Base-by-base conservation (phyloP, 169 alveolate genomes). In the Plasmodium adleri region DNA sequence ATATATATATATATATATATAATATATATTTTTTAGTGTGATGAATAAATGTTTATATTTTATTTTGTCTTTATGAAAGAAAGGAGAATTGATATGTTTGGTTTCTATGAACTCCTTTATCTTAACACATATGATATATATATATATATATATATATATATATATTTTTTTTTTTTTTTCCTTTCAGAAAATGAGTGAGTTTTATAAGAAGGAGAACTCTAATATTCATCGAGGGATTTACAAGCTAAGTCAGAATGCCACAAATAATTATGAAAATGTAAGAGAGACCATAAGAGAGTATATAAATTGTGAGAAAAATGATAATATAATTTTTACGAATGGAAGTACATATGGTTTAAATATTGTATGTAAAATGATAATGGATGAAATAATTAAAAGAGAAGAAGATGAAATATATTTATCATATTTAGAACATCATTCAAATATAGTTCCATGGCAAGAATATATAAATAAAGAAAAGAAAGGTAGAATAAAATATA, bases 391-490 rank as follows among this genome's bases (percentile, higher is more conserved):
- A 32, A 67, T 78, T 20, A 54, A 66, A 67, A 76, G 60, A 24
- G 60, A 59, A 32, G 85, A 92, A 5, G 96, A 94, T 52, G 94
- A 73, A 63, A 88, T 94, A 20, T 58, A 92, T 28, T 45, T 94
- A 58, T 88, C 94, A 6, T 59, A 90, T 13, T 78, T 93, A 20
- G 96, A 94, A 56, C 96, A 94, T 24, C 83, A 92, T 63, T 92
- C 95, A 54, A 94, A 94, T 74, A 86, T 94, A 7, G 49, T 94
- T 5, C 96, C 96, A n/a, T 94, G 96, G 96, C 91, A 92, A 71
- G 68, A 88, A 78, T 59, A 62, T 45, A 63, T 83, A 17, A 45
- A 67, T 26, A 74, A 74, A n/a, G 49, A 49, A 32, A 74, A 74
- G 73, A 78, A 75, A 45, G 90, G 94, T 52, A 62, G 45, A 75